Evolutionary conservation across 441 rosid genomes (phyloP), one percentile per base, ranked within the genome.

Genomic region (Populus hybrid): DNA sequence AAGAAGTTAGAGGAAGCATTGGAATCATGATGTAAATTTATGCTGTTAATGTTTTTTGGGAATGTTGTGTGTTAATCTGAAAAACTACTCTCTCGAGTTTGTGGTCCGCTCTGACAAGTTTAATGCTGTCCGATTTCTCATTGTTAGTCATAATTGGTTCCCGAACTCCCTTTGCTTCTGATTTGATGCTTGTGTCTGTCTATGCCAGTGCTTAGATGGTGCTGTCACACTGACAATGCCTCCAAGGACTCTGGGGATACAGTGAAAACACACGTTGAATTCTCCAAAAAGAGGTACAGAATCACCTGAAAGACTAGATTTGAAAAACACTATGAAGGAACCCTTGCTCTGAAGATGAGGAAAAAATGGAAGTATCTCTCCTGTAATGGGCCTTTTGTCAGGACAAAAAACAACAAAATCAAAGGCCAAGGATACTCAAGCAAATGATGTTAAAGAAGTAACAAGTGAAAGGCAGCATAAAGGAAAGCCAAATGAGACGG

Each of bases 401-500:
- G 28, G 28, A 1, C 28, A 26, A 26, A 26, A 26, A 26, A 26
- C 28, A 26, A 26, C 28, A 26, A 26, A 26, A 26, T 26, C 28
- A 26, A 26, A 26, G 28, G 28, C 28, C 28, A 26, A 26, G 28
- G 28, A 26, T 26, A 26, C 28, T 26, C 28, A 26, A 26, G 28
- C 28, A 26, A 26, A 26, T 26, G 28, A 26, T 1, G 28, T 26
- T 26, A 26, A 26, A 26, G 28, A 26, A 26, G 28, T 75, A 38
- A 79, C 90, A 69, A 83, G 79, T 70, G 89, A n/a, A 92, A 84
- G 82, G 78, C 85, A 78, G 32, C 75, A 84, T 94, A 76, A 86
- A 78, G n/a, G 82, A 87, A 84, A 70, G 95, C 94, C 71, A 84
- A 53, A 81, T 65, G 76, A 86, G 85, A 84, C 87, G 91, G 81